phyloP scores from a whole-genome alignment of 495 filamentous ascomycete genomes.

The Pyrenula massariospora region DNA sequence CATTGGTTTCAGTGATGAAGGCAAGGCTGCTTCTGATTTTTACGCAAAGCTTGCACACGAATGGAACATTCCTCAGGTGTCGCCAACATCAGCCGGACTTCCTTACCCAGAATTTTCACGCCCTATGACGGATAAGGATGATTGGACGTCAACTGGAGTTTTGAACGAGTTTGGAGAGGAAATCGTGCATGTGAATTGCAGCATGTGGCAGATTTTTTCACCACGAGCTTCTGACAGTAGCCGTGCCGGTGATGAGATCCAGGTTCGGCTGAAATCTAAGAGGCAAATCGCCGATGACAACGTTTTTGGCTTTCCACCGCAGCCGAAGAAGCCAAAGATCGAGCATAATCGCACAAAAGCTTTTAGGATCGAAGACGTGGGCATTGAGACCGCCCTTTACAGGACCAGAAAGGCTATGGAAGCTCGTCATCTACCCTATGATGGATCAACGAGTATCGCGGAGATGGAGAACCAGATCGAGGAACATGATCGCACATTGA shows the following conservation, averaged over 20 bases:
- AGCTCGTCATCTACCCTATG: neutral
- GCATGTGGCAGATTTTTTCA: constrained; percentile 12
- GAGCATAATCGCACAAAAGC: neutral
- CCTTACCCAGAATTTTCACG: constrained; percentile 5
- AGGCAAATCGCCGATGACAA: constrained; percentile 19
- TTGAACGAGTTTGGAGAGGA: constrained; percentile 25
- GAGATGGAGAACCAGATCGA: neutral
- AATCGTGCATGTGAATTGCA: constrained; percentile 12
- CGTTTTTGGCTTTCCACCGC: constrained; percentile 27
- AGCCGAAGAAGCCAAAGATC: constrained; percentile 24
- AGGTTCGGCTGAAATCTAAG: constrained; percentile 14
- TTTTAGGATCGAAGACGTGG: neutral
- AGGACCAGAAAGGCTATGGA: neutral
- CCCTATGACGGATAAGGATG: constrained; percentile 14
- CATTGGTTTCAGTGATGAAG: neutral
- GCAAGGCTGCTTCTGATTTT: neutral
- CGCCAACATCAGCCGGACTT: neutral
- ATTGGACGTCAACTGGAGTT: constrained; percentile 23
- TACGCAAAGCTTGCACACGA: neutral
- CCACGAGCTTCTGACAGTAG: constrained; percentile 15
- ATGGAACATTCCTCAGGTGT: neutral
- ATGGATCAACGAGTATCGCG: neutral
- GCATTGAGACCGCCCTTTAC: neutral
- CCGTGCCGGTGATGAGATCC: constrained; percentile 18
- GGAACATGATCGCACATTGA: neutral